Evolutionary conservation across 257 asterid species (phyloP).

Genomic region (Solanum raphanifolium): DNA sequence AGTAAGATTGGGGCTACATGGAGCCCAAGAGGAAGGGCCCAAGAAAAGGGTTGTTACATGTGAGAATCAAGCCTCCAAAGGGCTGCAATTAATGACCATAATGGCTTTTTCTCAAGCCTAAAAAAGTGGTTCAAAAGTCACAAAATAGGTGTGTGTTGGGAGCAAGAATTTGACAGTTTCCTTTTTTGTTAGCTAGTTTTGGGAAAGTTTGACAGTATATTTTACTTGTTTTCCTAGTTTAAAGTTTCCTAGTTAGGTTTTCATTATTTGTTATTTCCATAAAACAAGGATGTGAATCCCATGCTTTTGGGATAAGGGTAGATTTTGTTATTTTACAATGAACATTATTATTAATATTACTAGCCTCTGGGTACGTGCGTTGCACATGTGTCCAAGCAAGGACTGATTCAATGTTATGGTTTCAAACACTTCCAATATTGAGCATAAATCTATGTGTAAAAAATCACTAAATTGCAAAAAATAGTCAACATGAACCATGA

Average conservation of each 20-base stretch:
- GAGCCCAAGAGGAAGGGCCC: background rate
- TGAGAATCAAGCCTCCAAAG: background rate
- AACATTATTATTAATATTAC: background rate
- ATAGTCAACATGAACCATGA: background rate
- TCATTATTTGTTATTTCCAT: background rate
- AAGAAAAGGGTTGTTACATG: background rate
- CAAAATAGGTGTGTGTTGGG: background rate
- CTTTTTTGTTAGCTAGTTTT: background rate
- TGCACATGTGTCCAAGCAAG: background rate
- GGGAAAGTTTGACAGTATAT: background rate
- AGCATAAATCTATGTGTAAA: background rate
- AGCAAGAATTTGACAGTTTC: background rate
- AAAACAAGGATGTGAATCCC: background rate
- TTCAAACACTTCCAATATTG: background rate
- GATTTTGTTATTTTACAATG: background rate
- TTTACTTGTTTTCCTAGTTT: background rate
- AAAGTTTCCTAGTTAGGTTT: background rate
- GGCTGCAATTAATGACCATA: background rate
- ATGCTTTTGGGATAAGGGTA: background rate
- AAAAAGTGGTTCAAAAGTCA: background rate
- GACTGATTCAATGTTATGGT: background rate
- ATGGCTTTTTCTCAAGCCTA: background rate
- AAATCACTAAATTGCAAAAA: background rate
- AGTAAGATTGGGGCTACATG: background rate
- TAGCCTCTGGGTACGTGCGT: background rate